Evolutionary conservation across 176 grass and related monocot genomes (phyloP), one percentile per base, ranked within the genome.

Genomic region (Avena sativa): DNA sequence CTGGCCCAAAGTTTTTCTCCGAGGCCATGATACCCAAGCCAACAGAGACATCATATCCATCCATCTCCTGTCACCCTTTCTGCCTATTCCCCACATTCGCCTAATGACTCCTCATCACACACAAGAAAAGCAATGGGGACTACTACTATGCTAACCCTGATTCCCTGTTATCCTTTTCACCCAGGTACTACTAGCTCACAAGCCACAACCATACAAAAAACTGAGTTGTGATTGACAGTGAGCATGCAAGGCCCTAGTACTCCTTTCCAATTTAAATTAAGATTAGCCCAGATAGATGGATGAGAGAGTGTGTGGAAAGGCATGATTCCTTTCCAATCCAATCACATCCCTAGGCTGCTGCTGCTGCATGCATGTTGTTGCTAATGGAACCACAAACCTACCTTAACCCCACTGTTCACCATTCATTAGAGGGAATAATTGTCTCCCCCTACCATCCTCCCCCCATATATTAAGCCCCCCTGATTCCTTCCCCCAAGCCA

Each of bases 381-480:
- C 44, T 90, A 91, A 87, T 91, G 72, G 82, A 82, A 90, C 26
- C 38, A 12, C 20, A 51, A 47, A 67, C 36, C 50, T 5, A 88
- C 68, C 76, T 82, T 83, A 82, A 74, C 85, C 30, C 16, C 19
- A 70, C 52, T 66, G 73, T 58, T 77, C 55, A 16, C 13, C 75
- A 87, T 90, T 84, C 81, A 89, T 91, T 86, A 90, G 5, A 86
- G 43, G 83, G 90, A 89, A 86, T 95, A 91, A 95, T 95, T 95
- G 93, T 95, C 78, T 0, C 73, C 73, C 44, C 87, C 8, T 53
- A 63, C 73, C 28, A 16, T 79, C 44, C 8, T 23, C 5, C 21
- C 21, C 61, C 71, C 83, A 26, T 90, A 87, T 95, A 92, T 88
- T 90, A 76, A 79, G 52, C 83, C 81, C 44, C 7, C 32, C 17